phyloP scores from a whole-genome alignment of 108 stramenopile genomes.

The Skeletonema costatum region DNA sequence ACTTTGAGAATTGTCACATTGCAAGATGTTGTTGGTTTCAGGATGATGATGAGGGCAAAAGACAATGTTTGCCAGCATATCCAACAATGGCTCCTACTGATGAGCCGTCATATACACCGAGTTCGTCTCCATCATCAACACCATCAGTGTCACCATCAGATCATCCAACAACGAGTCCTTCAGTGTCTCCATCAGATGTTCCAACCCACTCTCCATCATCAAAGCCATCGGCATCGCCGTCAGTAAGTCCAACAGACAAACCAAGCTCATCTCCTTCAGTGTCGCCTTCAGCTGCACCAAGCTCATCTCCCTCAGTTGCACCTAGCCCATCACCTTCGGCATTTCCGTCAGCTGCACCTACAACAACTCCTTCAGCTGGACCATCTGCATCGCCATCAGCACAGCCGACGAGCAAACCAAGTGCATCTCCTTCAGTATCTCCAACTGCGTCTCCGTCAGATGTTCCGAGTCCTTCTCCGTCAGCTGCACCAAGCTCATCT shows the following conservation, averaged over 20 bases:
- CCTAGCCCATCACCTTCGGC: background rate
- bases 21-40: background rate
- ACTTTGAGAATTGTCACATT: background rate
- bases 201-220: background rate
- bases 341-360: background rate
- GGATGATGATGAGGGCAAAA: background rate
- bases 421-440: background rate
- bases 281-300: background rate
- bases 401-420: background rate
- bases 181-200: background rate
- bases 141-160: background rate
- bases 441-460: background rate
- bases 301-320: background rate
- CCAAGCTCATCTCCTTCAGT: background rate
- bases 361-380: background rate
- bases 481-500: background rate
- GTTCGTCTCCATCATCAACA: too few relatives aligned
- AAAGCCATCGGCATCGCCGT: background rate
- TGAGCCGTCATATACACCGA: background rate
- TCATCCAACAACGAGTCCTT: background rate
- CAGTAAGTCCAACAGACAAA: too few relatives aligned
- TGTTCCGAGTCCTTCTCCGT: background rate
- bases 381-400: conserved; percentile 1
- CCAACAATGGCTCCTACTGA: too few relatives aligned
- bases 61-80: background rate